Percentiles rank a stretch among this genome's conserved stretches.
Evolutionary conservation across 2,329 filamentous ascomycete species (phyloP).

Genomic region (Cercospora sesami): DNA sequence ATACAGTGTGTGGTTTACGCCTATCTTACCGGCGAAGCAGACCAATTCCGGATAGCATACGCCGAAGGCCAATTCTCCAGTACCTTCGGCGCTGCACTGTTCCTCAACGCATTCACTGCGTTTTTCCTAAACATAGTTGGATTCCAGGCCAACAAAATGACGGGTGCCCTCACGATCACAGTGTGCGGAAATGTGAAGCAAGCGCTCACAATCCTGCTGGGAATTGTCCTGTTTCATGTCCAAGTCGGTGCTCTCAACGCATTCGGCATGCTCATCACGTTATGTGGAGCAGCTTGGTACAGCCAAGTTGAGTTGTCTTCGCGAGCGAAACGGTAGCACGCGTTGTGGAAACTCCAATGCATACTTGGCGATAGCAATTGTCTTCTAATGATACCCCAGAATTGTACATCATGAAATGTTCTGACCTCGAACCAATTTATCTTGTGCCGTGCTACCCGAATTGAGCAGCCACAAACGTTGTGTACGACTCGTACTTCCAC

Average conservation of each 20-base stretch:
- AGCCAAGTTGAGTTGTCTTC: conserved; percentile 55
- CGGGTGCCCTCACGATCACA: conserved; percentile 41
- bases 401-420: neutral
- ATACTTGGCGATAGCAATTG: neutral
- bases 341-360: neutral
- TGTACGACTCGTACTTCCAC: neutral
- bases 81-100: conserved; percentile 58
- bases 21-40: conserved; percentile 25
- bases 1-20: conserved; percentile 28
- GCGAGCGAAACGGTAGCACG: conserved; percentile 14
- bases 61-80: conserved; percentile 45
- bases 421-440: neutral
- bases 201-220: conserved; percentile 41
- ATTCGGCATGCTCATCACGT: conserved; percentile 56
- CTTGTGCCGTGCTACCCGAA: neutral
- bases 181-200: conserved; percentile 44
- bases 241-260: conserved; percentile 49
- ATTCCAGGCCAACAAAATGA: conserved; percentile 43
- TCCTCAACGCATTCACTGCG: conserved; percentile 38
- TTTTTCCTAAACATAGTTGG: conserved; percentile 42
- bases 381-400: neutral
- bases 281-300: conserved; percentile 59
- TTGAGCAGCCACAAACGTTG: neutral
- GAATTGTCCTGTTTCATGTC: conserved; percentile 41
- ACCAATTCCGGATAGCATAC: conserved; percentile 19